Evolutionary conservation across 441 rosid species (phyloP).

Genomic region (Eutrema salsugineum): DNA sequence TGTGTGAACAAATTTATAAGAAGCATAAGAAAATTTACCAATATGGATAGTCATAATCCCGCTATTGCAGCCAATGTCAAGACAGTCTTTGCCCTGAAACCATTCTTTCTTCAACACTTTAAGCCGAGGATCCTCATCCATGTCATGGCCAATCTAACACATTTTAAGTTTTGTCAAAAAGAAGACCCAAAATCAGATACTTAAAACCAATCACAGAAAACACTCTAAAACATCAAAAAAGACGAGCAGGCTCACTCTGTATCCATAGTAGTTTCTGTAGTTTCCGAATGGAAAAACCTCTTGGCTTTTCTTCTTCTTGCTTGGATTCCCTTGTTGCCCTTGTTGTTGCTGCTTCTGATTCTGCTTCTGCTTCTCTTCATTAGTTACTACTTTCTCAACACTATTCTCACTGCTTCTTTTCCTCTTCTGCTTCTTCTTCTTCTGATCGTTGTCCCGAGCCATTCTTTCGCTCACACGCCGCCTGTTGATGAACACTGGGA

Average conservation of each 20-base stretch:
- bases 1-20: no score
- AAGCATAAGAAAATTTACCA: conserved; percentile 34
- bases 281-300: conserved; percentile 71
- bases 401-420: neutral
- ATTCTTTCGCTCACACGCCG: neutral
- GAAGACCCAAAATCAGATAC: neutral
- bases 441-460: conserved; percentile 3
- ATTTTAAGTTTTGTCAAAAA: neutral
- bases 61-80: conserved; percentile 90
- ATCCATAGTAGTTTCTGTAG: conserved; percentile 85
- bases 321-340: conserved; percentile 17
- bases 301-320: conserved; percentile 49
- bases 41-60: conserved; percentile 73
- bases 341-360: neutral
- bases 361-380: conserved; percentile 16
- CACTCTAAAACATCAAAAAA: neutral
- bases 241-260: conserved; percentile 36
- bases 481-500: neutral
- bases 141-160: conserved; percentile 56
- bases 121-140: conserved; percentile 79
- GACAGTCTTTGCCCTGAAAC: conserved; percentile 77
- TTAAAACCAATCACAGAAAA: neutral
- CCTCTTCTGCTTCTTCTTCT: conserved; percentile 24
- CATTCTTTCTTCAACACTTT: conserved; percentile 73
- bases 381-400: conserved; percentile 9